These are phyloP conservation scores for Diplodia sapinea DNA, from an alignment of 2,329 filamentous ascomycete species.

Conservation along the genomic window DNA sequence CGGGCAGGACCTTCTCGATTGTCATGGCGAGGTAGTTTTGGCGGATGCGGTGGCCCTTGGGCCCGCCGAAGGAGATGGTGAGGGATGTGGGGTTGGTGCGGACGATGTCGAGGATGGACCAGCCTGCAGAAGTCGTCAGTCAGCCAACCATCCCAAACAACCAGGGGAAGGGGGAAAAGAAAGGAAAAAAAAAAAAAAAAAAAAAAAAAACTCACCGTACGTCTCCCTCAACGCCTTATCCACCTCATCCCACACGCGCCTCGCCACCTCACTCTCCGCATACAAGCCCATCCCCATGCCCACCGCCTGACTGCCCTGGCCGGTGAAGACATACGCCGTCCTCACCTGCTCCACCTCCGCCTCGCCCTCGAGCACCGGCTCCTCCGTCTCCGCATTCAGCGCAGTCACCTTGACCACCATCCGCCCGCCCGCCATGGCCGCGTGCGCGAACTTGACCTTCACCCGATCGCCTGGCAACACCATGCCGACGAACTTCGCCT, in stretches of 20 bases:
- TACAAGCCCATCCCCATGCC: conserved; percentile 55
- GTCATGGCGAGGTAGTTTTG: conserved; percentile 44
- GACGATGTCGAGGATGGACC: conserved; percentile 47
- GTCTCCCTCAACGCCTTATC: conserved; percentile 44
- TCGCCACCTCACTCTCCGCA: conserved; percentile 40
- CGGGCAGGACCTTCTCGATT: conserved; percentile 6
- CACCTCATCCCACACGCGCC: conserved; percentile 61
- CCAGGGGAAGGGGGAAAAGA: too few species aligned
- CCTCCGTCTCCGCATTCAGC: conserved; percentile 38
- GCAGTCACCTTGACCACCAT: conserved; percentile 45
- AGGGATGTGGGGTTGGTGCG: conserved; percentile 47
- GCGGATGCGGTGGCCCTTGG: conserved; percentile 41
- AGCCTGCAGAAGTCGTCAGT: conserved; percentile 34
- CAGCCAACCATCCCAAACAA: background rate
- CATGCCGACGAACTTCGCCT: conserved; percentile 46
- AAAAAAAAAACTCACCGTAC: conserved; percentile 39
- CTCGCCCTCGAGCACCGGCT: conserved; percentile 43
- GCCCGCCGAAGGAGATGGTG: conserved; percentile 48
- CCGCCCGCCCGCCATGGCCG: conserved; percentile 45
- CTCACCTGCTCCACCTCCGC: conserved; percentile 41
- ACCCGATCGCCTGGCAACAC: conserved; percentile 46
- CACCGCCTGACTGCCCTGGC: conserved; percentile 49
- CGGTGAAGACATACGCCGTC: conserved; percentile 50
- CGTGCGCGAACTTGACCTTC: conserved; percentile 42
- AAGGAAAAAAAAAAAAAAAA: too few species aligned